Conservation (phyloP, 305 asterid species). For the Striga hermonthica region DNA sequence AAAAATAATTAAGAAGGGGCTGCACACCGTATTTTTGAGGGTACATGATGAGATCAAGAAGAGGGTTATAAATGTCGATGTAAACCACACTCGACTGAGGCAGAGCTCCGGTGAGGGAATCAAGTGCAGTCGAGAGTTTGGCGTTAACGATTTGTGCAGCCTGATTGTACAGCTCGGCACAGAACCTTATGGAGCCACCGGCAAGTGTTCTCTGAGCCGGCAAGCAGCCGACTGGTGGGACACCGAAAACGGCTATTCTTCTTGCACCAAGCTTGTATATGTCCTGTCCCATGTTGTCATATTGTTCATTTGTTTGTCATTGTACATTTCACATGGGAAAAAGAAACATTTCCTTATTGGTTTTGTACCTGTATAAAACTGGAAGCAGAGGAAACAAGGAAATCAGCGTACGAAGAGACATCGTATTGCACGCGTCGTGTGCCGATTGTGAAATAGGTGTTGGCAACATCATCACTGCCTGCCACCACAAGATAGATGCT, state of each 20-base stretch:
- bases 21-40: constrained; percentile 67
- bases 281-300: constrained; percentile 32
- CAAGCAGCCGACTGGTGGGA: constrained; percentile 78
- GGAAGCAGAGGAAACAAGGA: constrained; percentile 53
- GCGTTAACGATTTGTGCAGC: constrained; percentile 56
- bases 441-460: constrained; percentile 65
- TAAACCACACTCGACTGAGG: constrained; percentile 52
- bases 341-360: too few relatives aligned
- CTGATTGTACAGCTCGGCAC: constrained; percentile 46
- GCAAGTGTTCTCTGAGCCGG: constrained; percentile 64
- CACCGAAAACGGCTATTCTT: constrained; percentile 51
- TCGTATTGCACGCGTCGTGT: constrained; percentile 40
- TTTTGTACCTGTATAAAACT: constrained; percentile 43
- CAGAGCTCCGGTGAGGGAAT: constrained; percentile 39
- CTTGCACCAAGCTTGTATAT: constrained; percentile 63
- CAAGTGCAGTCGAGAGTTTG: constrained; percentile 42
- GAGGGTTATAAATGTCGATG: constrained; percentile 53
- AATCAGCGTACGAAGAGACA: constrained; percentile 50
- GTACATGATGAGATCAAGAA: constrained; percentile 47
- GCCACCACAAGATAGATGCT: constrained; percentile 52
- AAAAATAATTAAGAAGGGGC: too few relatives aligned
- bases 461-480: constrained; percentile 76
- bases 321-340: not conserved
- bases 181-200: constrained; percentile 52
- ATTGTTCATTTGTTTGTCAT: too few relatives aligned